Percentiles rank a stretch among this genome's conserved stretches.
phyloP scores from a whole-genome alignment of 2,329 filamentous ascomycete species.

The Xylariaceae sp. region DNA sequence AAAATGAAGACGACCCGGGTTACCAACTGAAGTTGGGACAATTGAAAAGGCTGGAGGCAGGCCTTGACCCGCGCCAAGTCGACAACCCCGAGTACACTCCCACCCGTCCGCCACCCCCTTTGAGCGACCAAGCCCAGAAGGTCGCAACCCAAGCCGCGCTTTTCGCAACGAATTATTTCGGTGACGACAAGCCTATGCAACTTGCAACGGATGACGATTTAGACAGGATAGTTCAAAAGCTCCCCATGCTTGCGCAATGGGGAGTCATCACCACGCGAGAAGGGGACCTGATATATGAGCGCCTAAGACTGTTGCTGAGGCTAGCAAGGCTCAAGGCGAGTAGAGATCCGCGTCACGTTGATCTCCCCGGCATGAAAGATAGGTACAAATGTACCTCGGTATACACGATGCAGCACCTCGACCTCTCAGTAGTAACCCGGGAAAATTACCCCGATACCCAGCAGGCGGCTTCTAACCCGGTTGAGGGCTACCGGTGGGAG shows the following conservation, averaged over 20 bases:
- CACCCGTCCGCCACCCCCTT: not conserved
- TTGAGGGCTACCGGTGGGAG: conserved; percentile 16
- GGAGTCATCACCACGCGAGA: no score
- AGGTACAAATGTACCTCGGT: conserved; percentile 21
- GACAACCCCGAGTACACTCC: not conserved
- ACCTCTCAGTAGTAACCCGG: not conserved
- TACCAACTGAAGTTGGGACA: not conserved
- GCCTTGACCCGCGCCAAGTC: not conserved
- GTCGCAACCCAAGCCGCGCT: not conserved
- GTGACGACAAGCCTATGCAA: not conserved
- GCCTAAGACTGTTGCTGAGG: not conserved
- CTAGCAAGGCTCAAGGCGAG: not conserved
- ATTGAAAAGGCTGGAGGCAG: not conserved
- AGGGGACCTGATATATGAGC: not conserved
- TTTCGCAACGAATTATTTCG: not conserved
- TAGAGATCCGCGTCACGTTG: conserved; percentile 3
- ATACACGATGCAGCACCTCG: not conserved
- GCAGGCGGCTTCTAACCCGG: not conserved
- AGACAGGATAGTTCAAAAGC: not conserved
- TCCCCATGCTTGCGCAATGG: not conserved
- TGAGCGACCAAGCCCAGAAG: not conserved
- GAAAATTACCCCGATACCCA: not conserved
- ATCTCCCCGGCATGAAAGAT: conserved; percentile 12
- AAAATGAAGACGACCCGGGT: not conserved
- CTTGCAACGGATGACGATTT: not conserved